A percentile compares a stretch with the other conserved stretches of the same genome.
Evolutionary conservation across 192 early-diverging fungal species (phyloP).

Genomic region (Entomortierella lignicola): DNA sequence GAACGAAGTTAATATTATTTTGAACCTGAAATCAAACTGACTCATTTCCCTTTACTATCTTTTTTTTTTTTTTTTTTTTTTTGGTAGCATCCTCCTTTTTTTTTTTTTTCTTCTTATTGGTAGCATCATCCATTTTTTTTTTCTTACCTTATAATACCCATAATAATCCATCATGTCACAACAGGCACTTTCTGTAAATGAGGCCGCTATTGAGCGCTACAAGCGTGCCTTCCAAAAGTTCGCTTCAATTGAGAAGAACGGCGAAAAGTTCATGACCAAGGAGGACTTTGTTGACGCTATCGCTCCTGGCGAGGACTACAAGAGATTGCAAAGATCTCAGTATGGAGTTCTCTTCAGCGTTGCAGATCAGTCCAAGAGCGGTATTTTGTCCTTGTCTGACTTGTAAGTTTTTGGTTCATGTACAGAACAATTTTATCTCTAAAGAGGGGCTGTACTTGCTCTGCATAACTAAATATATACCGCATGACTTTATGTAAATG

Average conservation of each 20-base stretch:
- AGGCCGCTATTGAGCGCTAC: conserved; percentile 53
- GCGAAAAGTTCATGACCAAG: conserved; percentile 64
- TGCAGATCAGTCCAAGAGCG: conserved; percentile 64
- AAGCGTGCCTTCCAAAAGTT: conserved; percentile 60
- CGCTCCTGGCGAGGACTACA: conserved; percentile 66
- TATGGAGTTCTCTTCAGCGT: conserved; percentile 69
- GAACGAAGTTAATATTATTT: neutral
- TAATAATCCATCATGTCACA: conserved; percentile 36
- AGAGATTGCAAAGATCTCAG: conserved; percentile 65
- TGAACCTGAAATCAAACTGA: neutral
- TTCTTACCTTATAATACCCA: neutral
- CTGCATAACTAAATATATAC: too few relatives aligned
- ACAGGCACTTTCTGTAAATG: conserved; percentile 14
- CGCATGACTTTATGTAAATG: neutral
- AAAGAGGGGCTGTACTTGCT: too few relatives aligned
- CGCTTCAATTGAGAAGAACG: conserved; percentile 64
- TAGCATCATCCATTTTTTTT: too few relatives aligned
- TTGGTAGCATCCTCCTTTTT: neutral
- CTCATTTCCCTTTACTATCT: neutral
- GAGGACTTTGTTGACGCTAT: conserved; percentile 71
- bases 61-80: neutral
- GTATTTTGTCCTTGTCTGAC: conserved; percentile 65
- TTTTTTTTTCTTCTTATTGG: too few relatives aligned
- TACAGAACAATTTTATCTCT: neutral
- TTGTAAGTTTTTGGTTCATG: conserved; percentile 55